Base-by-base conservation (phyloP, 2,329 filamentous ascomycete genomes). In the Chaetothyriales sp. region DNA sequence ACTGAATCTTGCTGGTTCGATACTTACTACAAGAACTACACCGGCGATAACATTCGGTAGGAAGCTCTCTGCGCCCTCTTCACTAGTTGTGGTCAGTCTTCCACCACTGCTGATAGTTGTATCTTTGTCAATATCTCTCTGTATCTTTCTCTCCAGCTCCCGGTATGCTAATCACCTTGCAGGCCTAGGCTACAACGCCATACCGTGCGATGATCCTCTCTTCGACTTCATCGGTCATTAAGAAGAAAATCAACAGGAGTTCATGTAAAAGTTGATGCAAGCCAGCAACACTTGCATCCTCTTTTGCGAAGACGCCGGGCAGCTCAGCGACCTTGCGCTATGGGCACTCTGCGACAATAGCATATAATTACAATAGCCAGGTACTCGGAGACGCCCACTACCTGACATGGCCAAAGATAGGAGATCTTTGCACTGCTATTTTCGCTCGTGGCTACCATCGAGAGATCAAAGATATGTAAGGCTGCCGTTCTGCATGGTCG, bases 391-490 rank as follows among this genome's bases (percentile, higher is more conserved):
- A 48, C 8, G n/a, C 48, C 72, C 73, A 71, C 53, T 74, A 72
- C 44, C 65, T 68, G 45, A 70, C 71, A 3, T 76, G 73, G 73
- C 66, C 71, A 46, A 67, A 66, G 33, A 62, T 75, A 1, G 71
- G 73, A 20, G 71, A 75, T 51, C 63, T 75, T 5, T 67, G 68
- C 2, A 68, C 68, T 40, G 73, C 72, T 0, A 61, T 75, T 1
- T 73, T 70, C 53, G 71, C 73, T 8, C 65, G 73, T 4, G 73
- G 73, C 4, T 66, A 74, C 22, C 73, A 76, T 52, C 22, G 6
- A 25, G 22, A 25, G 22, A 25, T 25, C 6, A 25, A 25, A 25
- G 22, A 25, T 25, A 25, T 3, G 22, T 25, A 25, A 25, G 22
- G 22, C 22, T 25, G 22, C 22, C 22, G 22, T 25, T 25, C 22